Conservation (phyloP, 1,139 yeast species). For the Sugiyamaella sp. region DNA sequence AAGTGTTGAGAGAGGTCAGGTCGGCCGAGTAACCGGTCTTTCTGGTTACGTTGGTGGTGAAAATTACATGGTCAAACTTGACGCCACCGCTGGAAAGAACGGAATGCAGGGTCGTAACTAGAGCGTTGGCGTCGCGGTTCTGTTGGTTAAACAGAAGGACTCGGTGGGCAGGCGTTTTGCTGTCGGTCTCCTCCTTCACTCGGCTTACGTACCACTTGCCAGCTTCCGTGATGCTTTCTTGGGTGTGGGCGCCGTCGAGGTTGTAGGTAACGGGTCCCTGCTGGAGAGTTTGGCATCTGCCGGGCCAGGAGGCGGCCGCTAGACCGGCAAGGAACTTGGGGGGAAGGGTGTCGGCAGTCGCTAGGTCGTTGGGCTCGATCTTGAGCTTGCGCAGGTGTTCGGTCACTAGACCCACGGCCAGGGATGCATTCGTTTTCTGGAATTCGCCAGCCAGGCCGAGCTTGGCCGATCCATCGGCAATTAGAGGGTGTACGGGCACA, state of each 20-base stretch:
- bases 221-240: conserved; percentile 81
- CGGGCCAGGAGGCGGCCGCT: conserved; percentile 80
- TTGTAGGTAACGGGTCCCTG: conserved; percentile 64
- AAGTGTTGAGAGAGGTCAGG: conserved; percentile 79
- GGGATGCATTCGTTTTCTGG: conserved; percentile 82
- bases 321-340: conserved; percentile 65
- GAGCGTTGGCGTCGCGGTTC: conserved; percentile 76
- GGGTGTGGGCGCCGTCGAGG: conserved; percentile 95
- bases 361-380: conserved; percentile 16
- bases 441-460: conserved; percentile 88
- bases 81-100: conserved; percentile 41
- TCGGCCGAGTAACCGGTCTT: conserved; percentile 84
- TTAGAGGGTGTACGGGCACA: conserved; percentile 51
- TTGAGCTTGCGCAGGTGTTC: conserved; percentile 61
- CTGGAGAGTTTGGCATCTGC: conserved; percentile 79
- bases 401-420: conserved; percentile 76
- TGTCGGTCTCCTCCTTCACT: conserved; percentile 34
- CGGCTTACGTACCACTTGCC: conserved; percentile 68
- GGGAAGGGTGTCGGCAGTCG: conserved; percentile 47
- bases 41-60: conserved; percentile 94
- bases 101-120: conserved; percentile 58
- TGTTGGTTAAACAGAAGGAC: conserved; percentile 90
- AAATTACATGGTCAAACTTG: conserved; percentile 74
- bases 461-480: conserved; percentile 41
- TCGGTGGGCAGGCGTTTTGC: conserved; percentile 23